A percentile compares a stretch with the other conserved stretches of the same genome.
phyloP scores from a whole-genome alignment of 208 protist species.

The Blastocrithidia nonstop region DNA sequence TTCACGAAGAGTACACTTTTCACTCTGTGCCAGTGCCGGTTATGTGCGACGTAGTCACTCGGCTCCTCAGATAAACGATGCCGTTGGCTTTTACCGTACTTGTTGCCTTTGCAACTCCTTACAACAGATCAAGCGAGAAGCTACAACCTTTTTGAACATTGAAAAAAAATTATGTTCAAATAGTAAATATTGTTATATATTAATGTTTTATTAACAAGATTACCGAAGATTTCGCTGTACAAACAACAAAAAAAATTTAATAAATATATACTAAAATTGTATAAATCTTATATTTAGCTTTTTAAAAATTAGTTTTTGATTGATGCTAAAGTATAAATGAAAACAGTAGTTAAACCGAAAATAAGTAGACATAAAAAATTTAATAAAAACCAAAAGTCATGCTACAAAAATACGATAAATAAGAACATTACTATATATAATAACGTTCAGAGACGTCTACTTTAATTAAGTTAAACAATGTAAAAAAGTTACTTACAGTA shows the following conservation, averaged over 20 bases:
- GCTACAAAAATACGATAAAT: too few species aligned
- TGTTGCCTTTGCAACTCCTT: too few species aligned
- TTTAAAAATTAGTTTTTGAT: too few species aligned
- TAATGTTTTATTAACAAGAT: neutral
- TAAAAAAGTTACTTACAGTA: constrained; percentile 5
- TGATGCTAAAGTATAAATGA: too few species aligned
- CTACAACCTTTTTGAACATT: too few species aligned
- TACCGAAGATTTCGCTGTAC: neutral
- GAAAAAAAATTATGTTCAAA: constrained; percentile 4
- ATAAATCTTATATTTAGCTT: too few species aligned
- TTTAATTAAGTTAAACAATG: neutral
- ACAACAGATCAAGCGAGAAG: too few species aligned
- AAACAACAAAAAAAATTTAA: neutral
- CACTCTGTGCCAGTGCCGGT: constrained; percentile 27
- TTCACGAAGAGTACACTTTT: constrained; percentile 27
- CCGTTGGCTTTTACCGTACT: constrained; percentile 9
- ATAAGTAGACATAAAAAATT: neutral
- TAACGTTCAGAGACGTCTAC: neutral
- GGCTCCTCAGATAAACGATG: constrained; percentile 34
- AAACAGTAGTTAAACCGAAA: neutral
- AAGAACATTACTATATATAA: neutral
- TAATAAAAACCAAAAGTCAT: too few species aligned
- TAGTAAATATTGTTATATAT: too few species aligned
- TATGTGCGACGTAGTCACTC: constrained; percentile 56
- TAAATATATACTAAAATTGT: constrained; percentile 1